Evolutionary conservation across 805 yeast genomes (phyloP), one percentile per base, ranked within the genome.

Genomic region (Wickerhamia fluorescens): DNA sequence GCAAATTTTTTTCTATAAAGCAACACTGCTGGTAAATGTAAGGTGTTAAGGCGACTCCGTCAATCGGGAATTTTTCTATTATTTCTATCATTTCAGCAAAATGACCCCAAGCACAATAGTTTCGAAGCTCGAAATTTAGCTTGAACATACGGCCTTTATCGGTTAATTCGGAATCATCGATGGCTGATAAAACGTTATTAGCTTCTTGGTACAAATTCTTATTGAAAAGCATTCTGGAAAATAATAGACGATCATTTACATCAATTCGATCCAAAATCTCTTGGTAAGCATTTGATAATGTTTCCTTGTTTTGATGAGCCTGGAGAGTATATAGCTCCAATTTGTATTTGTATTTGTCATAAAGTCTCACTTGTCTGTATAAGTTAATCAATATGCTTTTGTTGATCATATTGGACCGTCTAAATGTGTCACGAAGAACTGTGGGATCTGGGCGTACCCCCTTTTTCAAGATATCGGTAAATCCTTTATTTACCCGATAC

Each of bases 361-460:
- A 38, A 17, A 37, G 23, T 17, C 55, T 29, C 10, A 38, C 27
- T 14, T 32, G 31, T 17, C 35, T 38, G 26, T 44, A 30, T 21
- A 59, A 35, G 14, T 49, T 52, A 3, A 44, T 42, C 19, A 61
- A 36, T 9, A 45, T 43, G 7, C 39, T 29, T 33, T 52, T 41
- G 18, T 56, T 42, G 12, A 37, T 31, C 12, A 33, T 19, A 23
- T 49, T 49, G 41, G 51, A 49, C 18, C 50, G 40, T 16, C 44
- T 36, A 29, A 57, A 53, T 0, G 67, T 58, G 22, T 45, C 51
- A 25, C 51, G 51, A 5, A 63, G 33, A n/a, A 60, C 28, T 10
- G 31, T 29, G 25, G 41, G 40, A 32, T 62, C 66, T 0, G 68
- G 68, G 16, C 48, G 40, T 6, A 62, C 49, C 0, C 68, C 68